phyloP scores from a whole-genome alignment of 2,329 filamentous ascomycete genomes.

The Septoria petroselini region DNA sequence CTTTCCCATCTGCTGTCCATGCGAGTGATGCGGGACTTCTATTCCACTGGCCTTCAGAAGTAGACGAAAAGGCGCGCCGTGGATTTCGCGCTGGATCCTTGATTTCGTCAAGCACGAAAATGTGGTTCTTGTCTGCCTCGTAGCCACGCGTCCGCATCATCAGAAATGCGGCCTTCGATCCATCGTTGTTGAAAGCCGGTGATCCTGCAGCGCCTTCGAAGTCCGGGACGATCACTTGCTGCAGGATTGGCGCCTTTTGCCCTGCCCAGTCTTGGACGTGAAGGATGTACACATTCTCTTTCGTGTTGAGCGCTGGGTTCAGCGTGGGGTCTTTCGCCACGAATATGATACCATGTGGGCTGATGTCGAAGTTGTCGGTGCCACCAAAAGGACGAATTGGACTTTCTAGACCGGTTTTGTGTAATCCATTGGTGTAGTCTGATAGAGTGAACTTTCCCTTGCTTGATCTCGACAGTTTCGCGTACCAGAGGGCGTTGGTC shows the following conservation, averaged over 20 bases:
- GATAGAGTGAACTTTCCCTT: slow-evolving; percentile 40
- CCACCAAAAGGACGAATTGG: slow-evolving; percentile 79
- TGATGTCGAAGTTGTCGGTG: slow-evolving; percentile 74
- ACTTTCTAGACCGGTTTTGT: slow-evolving; percentile 57
- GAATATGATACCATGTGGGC: slow-evolving; percentile 64
- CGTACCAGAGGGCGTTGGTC: slow-evolving; percentile 70
- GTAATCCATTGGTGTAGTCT: slow-evolving; percentile 62
- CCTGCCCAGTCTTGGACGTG: slow-evolving; percentile 61
- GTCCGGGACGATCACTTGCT: slow-evolving; percentile 56
- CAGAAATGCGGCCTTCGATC: slow-evolving; percentile 68
- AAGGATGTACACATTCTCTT: slow-evolving; percentile 75
- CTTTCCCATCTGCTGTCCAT: slow-evolving; percentile 55
- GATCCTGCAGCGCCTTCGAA: slow-evolving; percentile 63
- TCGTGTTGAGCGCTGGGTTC: slow-evolving; percentile 71
- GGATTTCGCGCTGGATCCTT: neutral
- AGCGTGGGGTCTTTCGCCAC: slow-evolving; percentile 71
- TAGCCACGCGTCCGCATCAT: slow-evolving; percentile 75
- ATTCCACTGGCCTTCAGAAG: slow-evolving; percentile 46
- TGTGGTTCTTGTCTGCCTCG: slow-evolving; percentile 72
- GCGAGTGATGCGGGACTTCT: slow-evolving; percentile 50
- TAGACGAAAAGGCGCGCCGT: slow-evolving; percentile 9
- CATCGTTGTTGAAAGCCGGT: slow-evolving; percentile 72
- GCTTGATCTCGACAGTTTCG: slow-evolving; percentile 50
- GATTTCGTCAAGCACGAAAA: slow-evolving; percentile 64
- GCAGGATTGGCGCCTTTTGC: slow-evolving; percentile 49